A percentile compares a stretch with the other conserved stretches of the same genome.
Evolutionary conservation across 495 filamentous ascomycete genomes (phyloP).

Genomic region (Penicillium mononematosum): DNA sequence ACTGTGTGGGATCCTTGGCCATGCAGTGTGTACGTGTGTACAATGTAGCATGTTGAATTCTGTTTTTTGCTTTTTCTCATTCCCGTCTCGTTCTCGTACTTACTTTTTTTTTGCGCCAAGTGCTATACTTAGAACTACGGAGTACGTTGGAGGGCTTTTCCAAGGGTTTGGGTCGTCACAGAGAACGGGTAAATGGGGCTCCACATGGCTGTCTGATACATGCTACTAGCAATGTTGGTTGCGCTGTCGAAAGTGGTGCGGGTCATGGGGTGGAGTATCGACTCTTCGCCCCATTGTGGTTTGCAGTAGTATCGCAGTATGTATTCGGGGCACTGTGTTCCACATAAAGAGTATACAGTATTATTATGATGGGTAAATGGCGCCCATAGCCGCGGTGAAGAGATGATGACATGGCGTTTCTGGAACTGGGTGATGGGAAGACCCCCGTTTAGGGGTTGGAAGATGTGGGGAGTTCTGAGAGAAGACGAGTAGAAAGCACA

Average conservation of each 20-base stretch:
- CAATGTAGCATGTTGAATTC: slow-evolving; percentile 1
- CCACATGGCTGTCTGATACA: slow-evolving; percentile 7
- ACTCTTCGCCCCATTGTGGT: neutral
- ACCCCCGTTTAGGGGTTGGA: neutral
- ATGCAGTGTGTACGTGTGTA: neutral
- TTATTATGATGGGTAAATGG: neutral
- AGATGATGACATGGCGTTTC: slow-evolving; percentile 10
- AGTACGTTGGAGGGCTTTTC: neutral
- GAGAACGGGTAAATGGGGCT: neutral
- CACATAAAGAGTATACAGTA: neutral
- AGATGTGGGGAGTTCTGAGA: neutral
- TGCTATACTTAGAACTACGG: slow-evolving; percentile 8
- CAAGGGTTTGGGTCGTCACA: neutral
- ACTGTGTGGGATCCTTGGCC: slow-evolving; percentile 4
- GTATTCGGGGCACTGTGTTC: slow-evolving; percentile 5
- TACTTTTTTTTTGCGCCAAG: neutral
- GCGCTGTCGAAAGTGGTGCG: neutral
- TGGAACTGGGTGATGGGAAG: neutral
- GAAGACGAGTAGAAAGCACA: neutral
- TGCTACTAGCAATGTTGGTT: neutral
- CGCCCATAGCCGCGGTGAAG: slow-evolving; percentile 2
- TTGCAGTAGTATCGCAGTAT: neutral
- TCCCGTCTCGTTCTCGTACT: neutral
- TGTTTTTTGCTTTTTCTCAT: neutral
- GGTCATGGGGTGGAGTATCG: slow-evolving; percentile 1